Conservation (phyloP, 2,329 filamentous ascomycete species). For the Rutstroemia sp. region DNA sequence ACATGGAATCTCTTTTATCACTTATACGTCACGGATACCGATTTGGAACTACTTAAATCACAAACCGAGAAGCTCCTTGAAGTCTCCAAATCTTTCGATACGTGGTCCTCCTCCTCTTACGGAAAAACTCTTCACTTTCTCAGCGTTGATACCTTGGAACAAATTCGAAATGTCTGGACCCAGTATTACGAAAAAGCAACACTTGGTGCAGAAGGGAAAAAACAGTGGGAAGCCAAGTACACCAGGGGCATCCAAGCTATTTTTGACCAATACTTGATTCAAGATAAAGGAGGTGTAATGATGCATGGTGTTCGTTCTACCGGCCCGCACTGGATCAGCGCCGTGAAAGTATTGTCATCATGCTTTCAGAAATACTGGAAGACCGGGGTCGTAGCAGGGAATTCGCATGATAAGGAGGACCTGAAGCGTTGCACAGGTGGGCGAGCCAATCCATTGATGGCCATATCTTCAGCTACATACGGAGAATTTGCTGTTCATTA, state of each 20-base stretch:
- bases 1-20: constrained; percentile 11
- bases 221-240: background rate
- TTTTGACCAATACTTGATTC: background rate
- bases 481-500: constrained; percentile 3
- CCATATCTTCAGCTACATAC: background rate
- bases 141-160: constrained; percentile 1
- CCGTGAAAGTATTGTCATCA: background rate
- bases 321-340: background rate
- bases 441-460: constrained; percentile 10
- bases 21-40: background rate
- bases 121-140: constrained; percentile 1
- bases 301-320: background rate
- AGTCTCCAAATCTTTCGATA: background rate
- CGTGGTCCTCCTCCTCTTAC: constrained; percentile 5
- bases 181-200: background rate
- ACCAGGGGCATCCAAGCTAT: background rate
- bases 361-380: background rate
- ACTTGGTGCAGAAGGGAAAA: background rate
- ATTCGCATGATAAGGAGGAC: background rate
- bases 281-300: background rate
- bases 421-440: background rate
- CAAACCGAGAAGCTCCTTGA: constrained; percentile 2
- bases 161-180: constrained; percentile 5
- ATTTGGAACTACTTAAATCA: background rate
- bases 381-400: background rate